Evolutionary conservation across 2,329 filamentous ascomycete species (phyloP).

Genomic region (Arthrobotrys conoides): DNA sequence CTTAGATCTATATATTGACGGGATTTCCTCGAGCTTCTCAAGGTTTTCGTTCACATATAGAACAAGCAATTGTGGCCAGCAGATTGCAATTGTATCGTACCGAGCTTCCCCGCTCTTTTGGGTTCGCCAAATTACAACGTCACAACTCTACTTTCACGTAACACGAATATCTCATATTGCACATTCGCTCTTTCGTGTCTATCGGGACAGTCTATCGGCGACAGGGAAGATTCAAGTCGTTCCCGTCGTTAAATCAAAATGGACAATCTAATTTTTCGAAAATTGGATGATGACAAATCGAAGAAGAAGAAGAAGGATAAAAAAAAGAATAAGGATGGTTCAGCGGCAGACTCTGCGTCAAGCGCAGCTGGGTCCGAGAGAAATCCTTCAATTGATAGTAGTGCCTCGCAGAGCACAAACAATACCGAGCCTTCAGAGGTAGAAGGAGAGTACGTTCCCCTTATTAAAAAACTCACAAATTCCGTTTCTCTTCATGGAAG

Average conservation of each 20-base stretch:
- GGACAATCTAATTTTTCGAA: conserved; percentile 21
- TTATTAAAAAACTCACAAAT: neutral
- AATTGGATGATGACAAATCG: conserved; percentile 27
- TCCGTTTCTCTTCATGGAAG: neutral
- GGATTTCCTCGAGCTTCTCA: neutral
- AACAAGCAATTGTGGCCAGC: neutral
- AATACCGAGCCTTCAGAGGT: conserved; percentile 34
- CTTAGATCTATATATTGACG: neutral
- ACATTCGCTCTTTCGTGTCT: neutral
- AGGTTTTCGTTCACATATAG: neutral
- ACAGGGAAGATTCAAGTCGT: neutral
- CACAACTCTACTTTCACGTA: neutral
- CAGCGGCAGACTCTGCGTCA: conserved; percentile 1
- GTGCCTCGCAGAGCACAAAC: conserved; percentile 12
- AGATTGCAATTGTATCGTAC: neutral
- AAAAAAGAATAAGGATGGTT: conserved; percentile 1
- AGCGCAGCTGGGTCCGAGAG: conserved; percentile 22
- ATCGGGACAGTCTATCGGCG: neutral
- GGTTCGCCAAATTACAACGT: conserved; percentile 1
- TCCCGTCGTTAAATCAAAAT: neutral
- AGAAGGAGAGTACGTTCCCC: conserved; percentile 22
- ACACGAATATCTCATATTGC: neutral
- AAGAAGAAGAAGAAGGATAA: conserved; percentile 27
- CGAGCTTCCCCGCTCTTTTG: conserved; percentile 6
- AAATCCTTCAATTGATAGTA: conserved; percentile 7